Conservation (phyloP, 495 filamentous ascomycete genomes). For the Xylaria curta region DNA sequence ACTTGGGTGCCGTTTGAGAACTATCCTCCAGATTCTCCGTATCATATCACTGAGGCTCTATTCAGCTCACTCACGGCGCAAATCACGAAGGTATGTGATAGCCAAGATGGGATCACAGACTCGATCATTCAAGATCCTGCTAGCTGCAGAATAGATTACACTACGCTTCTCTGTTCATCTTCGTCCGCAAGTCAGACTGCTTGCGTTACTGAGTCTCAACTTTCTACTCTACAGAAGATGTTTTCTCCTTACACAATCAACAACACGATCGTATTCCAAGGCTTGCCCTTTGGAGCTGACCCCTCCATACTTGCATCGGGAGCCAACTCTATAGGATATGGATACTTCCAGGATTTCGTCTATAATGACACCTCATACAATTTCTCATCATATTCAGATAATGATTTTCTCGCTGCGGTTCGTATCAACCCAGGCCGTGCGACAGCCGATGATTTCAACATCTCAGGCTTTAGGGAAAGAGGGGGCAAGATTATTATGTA, state of each 20-base stretch:
- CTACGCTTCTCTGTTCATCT: slow-evolving; percentile 57
- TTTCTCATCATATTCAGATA: slow-evolving; percentile 41
- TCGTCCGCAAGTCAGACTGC: slow-evolving; percentile 34
- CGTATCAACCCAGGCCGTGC: slow-evolving; percentile 1
- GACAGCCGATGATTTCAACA: slow-evolving; percentile 51
- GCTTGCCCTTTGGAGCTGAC: slow-evolving; percentile 8
- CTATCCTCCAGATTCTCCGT: slow-evolving; percentile 45
- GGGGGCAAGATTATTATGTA: slow-evolving; percentile 62
- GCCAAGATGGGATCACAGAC: slow-evolving; percentile 64
- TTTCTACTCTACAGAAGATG: slow-evolving; percentile 41
- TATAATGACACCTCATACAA: slow-evolving; percentile 46
- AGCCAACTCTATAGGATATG: slow-evolving; percentile 32
- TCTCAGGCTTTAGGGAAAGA: slow-evolving; percentile 46
- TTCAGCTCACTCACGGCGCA: slow-evolving; percentile 60
- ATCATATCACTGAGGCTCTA: slow-evolving; percentile 54
- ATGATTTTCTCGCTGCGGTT: slow-evolving; percentile 25
- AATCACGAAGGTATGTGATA: slow-evolving; percentile 67
- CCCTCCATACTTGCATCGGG: slow-evolving; percentile 15
- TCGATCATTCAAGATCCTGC: slow-evolving; percentile 65
- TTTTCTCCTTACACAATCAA: slow-evolving; percentile 51
- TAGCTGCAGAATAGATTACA: slow-evolving; percentile 59
- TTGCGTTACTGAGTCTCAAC: slow-evolving; percentile 62
- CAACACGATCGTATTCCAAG: background rate
- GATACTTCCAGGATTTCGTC: slow-evolving; percentile 48
- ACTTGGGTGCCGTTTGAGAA: slow-evolving; percentile 41